Evolutionary conservation across 2,329 filamentous ascomycete species (phyloP).

Genomic region (Alternaria conjuncta): DNA sequence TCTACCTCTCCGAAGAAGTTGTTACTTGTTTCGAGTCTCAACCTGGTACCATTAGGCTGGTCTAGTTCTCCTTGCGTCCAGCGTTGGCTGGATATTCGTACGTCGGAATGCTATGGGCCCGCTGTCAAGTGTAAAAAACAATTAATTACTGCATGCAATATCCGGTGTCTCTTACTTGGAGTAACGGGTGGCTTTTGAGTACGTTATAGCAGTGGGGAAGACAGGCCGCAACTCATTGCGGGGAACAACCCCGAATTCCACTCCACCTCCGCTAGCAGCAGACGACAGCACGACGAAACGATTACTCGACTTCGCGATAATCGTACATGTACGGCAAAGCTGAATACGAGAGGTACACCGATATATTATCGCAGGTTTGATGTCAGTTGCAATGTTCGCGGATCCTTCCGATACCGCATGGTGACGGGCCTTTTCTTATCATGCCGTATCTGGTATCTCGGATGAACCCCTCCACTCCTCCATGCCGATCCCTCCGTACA

Average conservation of each 20-base stretch:
- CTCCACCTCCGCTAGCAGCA: not conserved
- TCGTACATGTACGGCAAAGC: not conserved
- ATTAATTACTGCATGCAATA: no score
- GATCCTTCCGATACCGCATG: constrained; percentile 6
- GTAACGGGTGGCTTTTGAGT: not conserved
- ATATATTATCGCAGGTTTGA: not conserved
- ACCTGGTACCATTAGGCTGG: not conserved
- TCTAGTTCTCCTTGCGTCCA: not conserved
- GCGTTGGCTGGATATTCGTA: no score
- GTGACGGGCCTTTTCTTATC: constrained; percentile 19
- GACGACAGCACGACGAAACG: not conserved
- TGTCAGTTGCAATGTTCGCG: not conserved
- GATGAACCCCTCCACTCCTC: constrained; percentile 8
- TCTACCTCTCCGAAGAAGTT: not conserved
- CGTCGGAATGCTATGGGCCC: no score
- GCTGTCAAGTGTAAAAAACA: not conserved
- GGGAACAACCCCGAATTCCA: not conserved
- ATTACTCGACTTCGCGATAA: not conserved
- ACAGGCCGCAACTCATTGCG: not conserved
- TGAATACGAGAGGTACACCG: not conserved
- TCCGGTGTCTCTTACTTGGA: no score
- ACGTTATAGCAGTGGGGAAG: not conserved
- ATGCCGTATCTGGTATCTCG: constrained; percentile 8
- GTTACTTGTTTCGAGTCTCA: not conserved
- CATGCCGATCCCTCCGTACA: constrained; percentile 14